Percentiles rank a stretch among this genome's conserved stretches.
Conservation (phyloP, 768 basidiomycete species). For the Lactifluus piperatus region DNA sequence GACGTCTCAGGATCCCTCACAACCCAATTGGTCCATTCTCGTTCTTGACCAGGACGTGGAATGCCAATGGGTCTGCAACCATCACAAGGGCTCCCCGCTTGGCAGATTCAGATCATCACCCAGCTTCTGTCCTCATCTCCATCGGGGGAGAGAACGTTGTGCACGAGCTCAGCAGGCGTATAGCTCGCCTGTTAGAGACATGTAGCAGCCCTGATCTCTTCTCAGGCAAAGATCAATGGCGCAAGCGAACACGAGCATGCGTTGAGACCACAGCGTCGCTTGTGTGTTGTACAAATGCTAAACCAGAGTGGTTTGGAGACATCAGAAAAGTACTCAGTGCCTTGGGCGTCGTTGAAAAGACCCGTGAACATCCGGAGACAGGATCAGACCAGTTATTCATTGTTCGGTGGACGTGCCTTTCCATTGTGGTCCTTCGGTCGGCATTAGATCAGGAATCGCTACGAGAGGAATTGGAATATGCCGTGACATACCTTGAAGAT, state of each 20-base stretch:
- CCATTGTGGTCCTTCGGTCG: background rate
- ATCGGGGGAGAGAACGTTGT: background rate
- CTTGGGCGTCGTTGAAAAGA: background rate
- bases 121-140: background rate
- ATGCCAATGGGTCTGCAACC: too few relatives aligned
- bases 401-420: background rate
- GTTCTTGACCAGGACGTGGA: background rate
- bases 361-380: background rate
- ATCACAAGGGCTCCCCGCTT: background rate
- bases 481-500: background rate
- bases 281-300: background rate
- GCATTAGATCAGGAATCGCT: background rate
- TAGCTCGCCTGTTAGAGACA: slow-evolving; percentile 4
- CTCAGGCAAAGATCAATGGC: background rate
- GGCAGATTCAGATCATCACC: too few relatives aligned
- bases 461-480: too few relatives aligned
- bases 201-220: background rate
- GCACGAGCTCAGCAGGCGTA: background rate
- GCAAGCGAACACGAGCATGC: slow-evolving; percentile 5
- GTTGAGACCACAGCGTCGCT: background rate
- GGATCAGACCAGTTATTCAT: background rate
- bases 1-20: background rate
- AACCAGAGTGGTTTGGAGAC: slow-evolving; percentile 3
- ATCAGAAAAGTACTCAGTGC: background rate
- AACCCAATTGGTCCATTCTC: background rate